Evolutionary conservation across 768 basidiomycete species (phyloP).

Genomic region (Boletus pseudopeckii): DNA sequence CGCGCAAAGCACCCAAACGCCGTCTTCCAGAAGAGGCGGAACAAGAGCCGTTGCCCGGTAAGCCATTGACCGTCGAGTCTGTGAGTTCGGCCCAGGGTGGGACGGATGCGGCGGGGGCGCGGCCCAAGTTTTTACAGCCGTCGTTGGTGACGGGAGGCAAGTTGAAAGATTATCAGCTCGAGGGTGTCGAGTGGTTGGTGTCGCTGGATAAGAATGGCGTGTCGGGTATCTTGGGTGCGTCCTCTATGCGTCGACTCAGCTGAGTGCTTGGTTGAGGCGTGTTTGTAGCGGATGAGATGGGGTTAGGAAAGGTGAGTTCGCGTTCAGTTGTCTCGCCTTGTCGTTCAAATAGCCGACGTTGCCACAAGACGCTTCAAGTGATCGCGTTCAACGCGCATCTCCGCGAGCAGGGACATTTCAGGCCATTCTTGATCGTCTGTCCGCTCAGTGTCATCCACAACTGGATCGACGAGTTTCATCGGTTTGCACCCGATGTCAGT

Average conservation of each 20-base stretch:
- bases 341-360: background rate
- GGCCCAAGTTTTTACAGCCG: conserved; percentile 64
- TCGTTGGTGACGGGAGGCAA: conserved; percentile 78
- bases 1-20: conserved; percentile 7
- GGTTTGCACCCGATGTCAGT: conserved; percentile 77
- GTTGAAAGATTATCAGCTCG: conserved; percentile 87
- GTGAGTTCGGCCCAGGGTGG: background rate
- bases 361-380: conserved; percentile 79
- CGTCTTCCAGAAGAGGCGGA: conserved; percentile 11
- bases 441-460: conserved; percentile 93
- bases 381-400: conserved; percentile 93
- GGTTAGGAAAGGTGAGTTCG: conserved; percentile 69
- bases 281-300: conserved; percentile 86
- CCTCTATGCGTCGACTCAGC: conserved; percentile 7
- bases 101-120: background rate
- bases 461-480: conserved; percentile 81
- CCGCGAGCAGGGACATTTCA: conserved; percentile 63
- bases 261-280: conserved; percentile 2
- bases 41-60: conserved; percentile 9
- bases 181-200: conserved; percentile 95
- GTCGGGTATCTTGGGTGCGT: conserved; percentile 70
- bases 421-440: conserved; percentile 85
- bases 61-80: conserved; percentile 1
- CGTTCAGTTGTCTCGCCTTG: background rate
- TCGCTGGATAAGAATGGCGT: conserved; percentile 83